phyloP scores from a whole-genome alignment of 371 early-diverging fungal genomes.

The Entomophthora muscae region DNA sequence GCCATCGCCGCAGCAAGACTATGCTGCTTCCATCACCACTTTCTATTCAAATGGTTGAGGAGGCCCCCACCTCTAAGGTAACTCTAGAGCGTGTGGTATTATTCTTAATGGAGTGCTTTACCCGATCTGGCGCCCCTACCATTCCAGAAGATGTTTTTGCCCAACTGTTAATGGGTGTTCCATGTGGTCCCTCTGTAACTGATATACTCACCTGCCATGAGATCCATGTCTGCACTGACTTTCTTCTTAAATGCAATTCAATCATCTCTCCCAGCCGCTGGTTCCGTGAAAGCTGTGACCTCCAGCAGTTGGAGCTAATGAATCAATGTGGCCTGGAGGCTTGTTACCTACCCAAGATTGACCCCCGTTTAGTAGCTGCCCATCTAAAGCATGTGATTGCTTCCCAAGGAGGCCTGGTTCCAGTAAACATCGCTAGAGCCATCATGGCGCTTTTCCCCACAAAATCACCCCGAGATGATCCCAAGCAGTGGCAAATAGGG shows the following conservation, averaged over 20 bases:
- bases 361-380: constrained; percentile 4
- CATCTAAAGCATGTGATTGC: constrained; percentile 4
- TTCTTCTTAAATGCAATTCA: constrained; percentile 3
- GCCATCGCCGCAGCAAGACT: not conserved
- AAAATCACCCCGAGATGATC: not conserved
- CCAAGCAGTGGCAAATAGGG: not conserved
- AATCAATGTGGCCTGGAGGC: not conserved
- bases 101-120: constrained; percentile 3
- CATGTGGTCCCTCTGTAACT: not conserved
- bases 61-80: not conserved
- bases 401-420: not conserved
- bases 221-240: not conserved
- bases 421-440: not conserved
- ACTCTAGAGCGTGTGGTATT: constrained; percentile 1
- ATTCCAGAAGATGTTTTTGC: not conserved
- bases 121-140: not conserved
- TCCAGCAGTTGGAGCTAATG: not conserved
- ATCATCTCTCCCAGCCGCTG: not conserved
- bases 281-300: constrained; percentile 8
- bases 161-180: not conserved
- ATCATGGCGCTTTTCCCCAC: constrained; percentile 5
- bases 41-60: not conserved
- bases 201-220: not conserved
- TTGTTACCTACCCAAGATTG: not conserved
- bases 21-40: not conserved